phyloP scores from a whole-genome alignment of 73 alveolate species.

The Uronychia binucleata region DNA sequence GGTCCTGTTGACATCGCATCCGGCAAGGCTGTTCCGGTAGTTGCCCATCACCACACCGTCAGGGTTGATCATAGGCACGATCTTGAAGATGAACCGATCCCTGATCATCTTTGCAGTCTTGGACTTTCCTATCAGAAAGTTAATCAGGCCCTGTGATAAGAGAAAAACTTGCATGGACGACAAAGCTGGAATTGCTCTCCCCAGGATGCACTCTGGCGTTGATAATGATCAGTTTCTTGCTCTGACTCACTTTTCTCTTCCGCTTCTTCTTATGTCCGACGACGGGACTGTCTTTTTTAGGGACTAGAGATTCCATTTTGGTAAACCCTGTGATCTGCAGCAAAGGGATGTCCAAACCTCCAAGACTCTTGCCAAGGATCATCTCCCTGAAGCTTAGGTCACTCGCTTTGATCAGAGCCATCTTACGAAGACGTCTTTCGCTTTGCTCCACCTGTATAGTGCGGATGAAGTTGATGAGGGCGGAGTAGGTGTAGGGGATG shows the following conservation, averaged over 20 bases:
- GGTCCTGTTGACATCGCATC: conserved; percentile 84
- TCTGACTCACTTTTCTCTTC: background rate
- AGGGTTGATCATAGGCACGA: conserved; percentile 93
- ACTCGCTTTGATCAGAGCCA: background rate
- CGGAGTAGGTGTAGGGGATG: conserved; percentile 86
- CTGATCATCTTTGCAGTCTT: conserved; percentile 47
- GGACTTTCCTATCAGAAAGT: background rate
- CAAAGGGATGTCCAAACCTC: conserved; percentile 78
- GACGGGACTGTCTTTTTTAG: background rate
- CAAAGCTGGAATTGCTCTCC: conserved; percentile 75
- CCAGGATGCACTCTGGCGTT: conserved; percentile 84
- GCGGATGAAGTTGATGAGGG: conserved; percentile 17
- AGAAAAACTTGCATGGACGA: conserved; percentile 1
- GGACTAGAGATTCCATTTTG: background rate
- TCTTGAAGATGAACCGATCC: conserved; percentile 66
- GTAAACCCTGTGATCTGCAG: conserved; percentile 61
- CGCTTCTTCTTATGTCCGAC: too few relatives aligned
- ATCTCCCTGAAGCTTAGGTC: background rate
- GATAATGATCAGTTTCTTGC: conserved; percentile 61
- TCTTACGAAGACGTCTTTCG: background rate
- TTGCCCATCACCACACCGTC: conserved; percentile 93
- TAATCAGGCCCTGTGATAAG: conserved; percentile 11
- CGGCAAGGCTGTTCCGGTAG: conserved; percentile 82
- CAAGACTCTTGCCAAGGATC: conserved; percentile 64
- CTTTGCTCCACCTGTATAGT: background rate